Percentiles rank a stretch among this genome's conserved stretches.
Conservation (phyloP, 345 rosid genomes). For the sweet orange (Citrus sinensis) region DVS_A1.0 CM039165.1:36432501-36433000, state of each 20-base stretch:
- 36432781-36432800: too few relatives aligned
- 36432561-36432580: not conserved
- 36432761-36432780: not conserved
- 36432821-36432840: too few relatives aligned
- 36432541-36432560: constrained; percentile 8
- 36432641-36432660: not conserved
- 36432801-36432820: too few relatives aligned
- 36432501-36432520: constrained; percentile 19
- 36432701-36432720: not conserved
- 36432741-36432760: not conserved
- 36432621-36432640: not conserved
- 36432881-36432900: too few relatives aligned
- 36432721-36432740: too few relatives aligned
- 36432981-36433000: too few relatives aligned
- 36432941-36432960: too few relatives aligned
- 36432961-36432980: too few relatives aligned
- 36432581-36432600: constrained; percentile 10
- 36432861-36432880: too few relatives aligned
- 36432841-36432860: too few relatives aligned
- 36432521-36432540: constrained; percentile 15
- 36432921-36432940: too few relatives aligned
- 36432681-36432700: not conserved
- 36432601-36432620: not conserved
- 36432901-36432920: too few relatives aligned
- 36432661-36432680: not conserved